These are phyloP conservation scores for Colletotrichum costaricense DNA, from an alignment of 2,329 filamentous ascomycete species.

Conservation along the genomic window DNA sequence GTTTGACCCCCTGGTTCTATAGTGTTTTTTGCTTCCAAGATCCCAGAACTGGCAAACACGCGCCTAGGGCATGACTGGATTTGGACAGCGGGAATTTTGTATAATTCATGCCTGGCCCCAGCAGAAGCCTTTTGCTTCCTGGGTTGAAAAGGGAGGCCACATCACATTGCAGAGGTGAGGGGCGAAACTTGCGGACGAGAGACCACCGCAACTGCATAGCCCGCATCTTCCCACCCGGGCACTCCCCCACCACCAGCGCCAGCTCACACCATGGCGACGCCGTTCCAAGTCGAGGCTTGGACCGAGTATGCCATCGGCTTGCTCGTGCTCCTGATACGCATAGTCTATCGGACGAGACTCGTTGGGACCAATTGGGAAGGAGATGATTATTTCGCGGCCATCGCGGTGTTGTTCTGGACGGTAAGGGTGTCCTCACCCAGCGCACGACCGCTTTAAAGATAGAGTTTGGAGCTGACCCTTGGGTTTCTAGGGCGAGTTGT, in stretches of 20 bases:
- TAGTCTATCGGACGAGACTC: slow-evolving; percentile 49
- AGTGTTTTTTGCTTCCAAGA: background rate
- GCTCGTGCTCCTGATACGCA: slow-evolving; percentile 50
- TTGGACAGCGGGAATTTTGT: background rate
- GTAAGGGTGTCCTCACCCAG: slow-evolving; percentile 37
- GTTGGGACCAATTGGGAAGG: slow-evolving; percentile 54
- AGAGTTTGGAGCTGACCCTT: background rate
- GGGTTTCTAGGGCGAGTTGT: background rate
- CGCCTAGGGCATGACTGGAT: background rate
- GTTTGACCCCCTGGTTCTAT: background rate
- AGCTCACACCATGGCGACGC: slow-evolving; percentile 44
- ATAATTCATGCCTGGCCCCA: slow-evolving; percentile 16
- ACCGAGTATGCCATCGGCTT: slow-evolving; percentile 54
- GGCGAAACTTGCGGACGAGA: slow-evolving; percentile 25
- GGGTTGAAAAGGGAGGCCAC: slow-evolving; percentile 11
- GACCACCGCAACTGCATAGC: slow-evolving; percentile 26
- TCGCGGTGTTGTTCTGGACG: slow-evolving; percentile 51
- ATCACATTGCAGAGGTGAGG: slow-evolving; percentile 2
- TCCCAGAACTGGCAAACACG: background rate
- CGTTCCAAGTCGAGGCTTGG: slow-evolving; percentile 58
- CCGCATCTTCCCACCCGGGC: background rate
- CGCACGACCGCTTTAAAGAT: background rate
- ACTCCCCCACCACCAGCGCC: slow-evolving; percentile 7
- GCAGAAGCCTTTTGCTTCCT: background rate
- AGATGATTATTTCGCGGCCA: slow-evolving; percentile 54